These are phyloP conservation scores for Salvia sclarea DNA, from an alignment of 305 asterid genomes.

Conservation along the genomic window DNA sequence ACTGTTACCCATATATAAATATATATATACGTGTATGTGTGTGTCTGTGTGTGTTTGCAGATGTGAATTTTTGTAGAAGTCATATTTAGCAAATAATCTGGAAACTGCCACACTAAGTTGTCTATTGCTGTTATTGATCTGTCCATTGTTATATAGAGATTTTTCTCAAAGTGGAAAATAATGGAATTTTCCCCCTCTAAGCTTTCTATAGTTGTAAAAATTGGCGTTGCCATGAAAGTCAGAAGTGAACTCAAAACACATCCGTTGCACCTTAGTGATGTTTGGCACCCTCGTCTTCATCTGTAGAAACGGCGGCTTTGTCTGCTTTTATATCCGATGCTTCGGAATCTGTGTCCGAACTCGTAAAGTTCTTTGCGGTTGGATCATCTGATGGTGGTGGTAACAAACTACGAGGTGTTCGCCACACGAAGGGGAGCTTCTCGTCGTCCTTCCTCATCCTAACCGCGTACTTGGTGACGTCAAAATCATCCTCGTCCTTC, in stretches of 20 bases:
- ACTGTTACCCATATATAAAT: not conserved
- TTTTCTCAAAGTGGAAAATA: not conserved
- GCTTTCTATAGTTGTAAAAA: not conserved
- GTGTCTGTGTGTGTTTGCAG: too few species aligned
- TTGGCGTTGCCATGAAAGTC: too few species aligned
- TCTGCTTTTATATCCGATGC: not conserved
- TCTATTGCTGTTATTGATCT: not conserved
- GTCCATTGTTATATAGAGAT: not conserved
- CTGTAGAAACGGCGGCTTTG: not conserved
- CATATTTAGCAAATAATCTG: not conserved
- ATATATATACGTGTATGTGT: too few species aligned
- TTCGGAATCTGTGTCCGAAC: constrained; percentile 5
- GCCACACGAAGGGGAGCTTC: constrained; percentile 48
- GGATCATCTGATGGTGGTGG: constrained; percentile 25
- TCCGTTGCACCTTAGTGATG: not conserved
- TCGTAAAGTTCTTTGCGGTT: not conserved
- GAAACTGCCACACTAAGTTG: not conserved
- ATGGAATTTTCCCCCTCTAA: not conserved
- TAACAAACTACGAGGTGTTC: constrained; percentile 26
- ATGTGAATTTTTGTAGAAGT: not conserved
- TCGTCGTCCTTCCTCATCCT: constrained; percentile 86
- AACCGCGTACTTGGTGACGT: constrained; percentile 65
- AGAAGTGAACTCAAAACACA: not conserved
- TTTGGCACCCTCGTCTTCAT: not conserved
- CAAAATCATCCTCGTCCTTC: constrained; percentile 53